Conservation (phyloP, 2,329 filamentous ascomycete species). For the Aspergillus aculeatinus region DNA sequence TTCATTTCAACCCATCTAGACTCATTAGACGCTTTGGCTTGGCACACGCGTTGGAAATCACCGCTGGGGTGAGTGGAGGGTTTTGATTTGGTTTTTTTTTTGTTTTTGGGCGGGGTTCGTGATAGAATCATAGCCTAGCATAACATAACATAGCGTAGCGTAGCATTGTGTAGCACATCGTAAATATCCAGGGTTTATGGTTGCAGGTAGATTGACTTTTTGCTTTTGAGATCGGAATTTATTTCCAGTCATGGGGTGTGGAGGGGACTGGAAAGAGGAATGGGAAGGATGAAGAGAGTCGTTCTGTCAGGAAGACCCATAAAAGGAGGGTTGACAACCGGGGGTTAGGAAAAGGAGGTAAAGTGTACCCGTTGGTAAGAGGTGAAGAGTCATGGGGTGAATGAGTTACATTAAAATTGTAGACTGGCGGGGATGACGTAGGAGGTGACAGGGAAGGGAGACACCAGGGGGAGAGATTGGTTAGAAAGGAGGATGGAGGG, state of each 20-base stretch:
- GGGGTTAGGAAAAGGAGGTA: not conserved
- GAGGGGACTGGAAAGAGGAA: not conserved
- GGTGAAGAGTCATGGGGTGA: not conserved
- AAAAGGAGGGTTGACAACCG: no score
- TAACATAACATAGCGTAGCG: no score
- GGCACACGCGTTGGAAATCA: no score
- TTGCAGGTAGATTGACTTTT: not conserved
- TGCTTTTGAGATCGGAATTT: not conserved
- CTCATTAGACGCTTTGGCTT: not conserved
- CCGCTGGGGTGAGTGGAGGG: not conserved
- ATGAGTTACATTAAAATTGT: not conserved
- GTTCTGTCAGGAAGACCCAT: no score
- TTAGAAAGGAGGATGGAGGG: not conserved
- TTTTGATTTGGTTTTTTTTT: no score
- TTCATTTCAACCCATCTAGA: slow-evolving; percentile 2
- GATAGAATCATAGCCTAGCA: not conserved
- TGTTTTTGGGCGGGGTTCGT: not conserved
- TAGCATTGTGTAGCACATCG: not conserved
- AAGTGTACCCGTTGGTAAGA: not conserved
- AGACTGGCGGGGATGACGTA: not conserved
- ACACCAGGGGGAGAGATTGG: not conserved
- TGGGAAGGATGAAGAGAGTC: no score
- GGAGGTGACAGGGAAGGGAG: not conserved
- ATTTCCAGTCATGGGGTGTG: not conserved
- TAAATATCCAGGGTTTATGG: not conserved